Evolutionary conservation across 2,329 filamentous ascomycete species (phyloP).

Genomic region (Ophiocordyceps camponoti-rufipedis): DNA sequence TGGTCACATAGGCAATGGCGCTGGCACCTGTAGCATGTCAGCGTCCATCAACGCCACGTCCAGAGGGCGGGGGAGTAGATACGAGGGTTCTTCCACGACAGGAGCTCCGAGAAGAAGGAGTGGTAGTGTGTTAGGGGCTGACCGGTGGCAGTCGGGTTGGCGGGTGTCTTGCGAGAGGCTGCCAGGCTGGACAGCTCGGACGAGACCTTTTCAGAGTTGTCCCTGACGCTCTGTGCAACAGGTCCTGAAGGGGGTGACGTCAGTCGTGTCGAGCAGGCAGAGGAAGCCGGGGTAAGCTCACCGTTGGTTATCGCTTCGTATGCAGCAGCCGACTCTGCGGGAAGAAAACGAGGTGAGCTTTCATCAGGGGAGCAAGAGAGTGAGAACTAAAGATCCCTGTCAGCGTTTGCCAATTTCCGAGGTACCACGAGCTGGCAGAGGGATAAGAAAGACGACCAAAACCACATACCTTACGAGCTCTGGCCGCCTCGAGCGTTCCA

Average conservation of each 20-base stretch:
- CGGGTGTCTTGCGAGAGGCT: conserved; percentile 35
- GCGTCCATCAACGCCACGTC: background rate
- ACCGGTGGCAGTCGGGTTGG: conserved; percentile 35
- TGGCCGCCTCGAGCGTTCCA: conserved; percentile 25
- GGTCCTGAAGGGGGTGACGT: conserved; percentile 24
- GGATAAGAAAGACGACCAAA: background rate
- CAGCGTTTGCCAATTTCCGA: conserved; percentile 2
- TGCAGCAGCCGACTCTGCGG: conserved; percentile 28
- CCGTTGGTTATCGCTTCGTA: conserved; percentile 29
- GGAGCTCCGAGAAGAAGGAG: conserved; percentile 50
- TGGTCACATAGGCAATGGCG: conserved; percentile 41
- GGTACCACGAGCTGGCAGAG: background rate
- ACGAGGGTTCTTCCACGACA: conserved; percentile 54
- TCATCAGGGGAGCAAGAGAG: background rate
- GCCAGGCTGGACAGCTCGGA: conserved; percentile 39
- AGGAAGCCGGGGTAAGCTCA: conserved; percentile 6
- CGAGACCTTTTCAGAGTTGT: conserved; percentile 34
- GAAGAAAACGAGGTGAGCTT: background rate
- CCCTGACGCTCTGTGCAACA: conserved; percentile 38
- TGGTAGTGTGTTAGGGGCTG: conserved; percentile 52
- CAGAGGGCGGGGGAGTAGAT: conserved; percentile 10
- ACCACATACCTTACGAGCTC: conserved; percentile 33
- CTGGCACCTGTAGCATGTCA: conserved; percentile 32
- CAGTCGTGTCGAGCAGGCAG: background rate
- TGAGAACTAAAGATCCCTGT: conserved; percentile 3